Base-by-base conservation (phyloP, 192 early-diverging fungal species). In the Coemansia aciculifera region DNA sequence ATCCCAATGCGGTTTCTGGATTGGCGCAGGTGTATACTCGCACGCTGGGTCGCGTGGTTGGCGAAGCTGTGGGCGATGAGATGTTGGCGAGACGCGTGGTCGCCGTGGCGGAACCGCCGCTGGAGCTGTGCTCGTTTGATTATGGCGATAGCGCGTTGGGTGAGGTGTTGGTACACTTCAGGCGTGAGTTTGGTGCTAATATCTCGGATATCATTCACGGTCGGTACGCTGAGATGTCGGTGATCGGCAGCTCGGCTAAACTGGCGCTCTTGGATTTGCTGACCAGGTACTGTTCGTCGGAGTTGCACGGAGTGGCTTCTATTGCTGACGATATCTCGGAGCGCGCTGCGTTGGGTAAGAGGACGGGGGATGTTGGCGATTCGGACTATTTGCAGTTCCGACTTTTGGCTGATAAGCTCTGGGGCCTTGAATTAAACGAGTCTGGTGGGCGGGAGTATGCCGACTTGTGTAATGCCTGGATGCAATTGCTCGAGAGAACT, bases 91-190 rank as follows among this genome's bases (percentile, higher is more conserved):
- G 69, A 23, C 69, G 51, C 23, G 37, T 71, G n/a, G 37, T 37
- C 34, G 61, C 48, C 6, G 34, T 71, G 54, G 69, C 52, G 15
- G 75, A 68, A 57, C 34, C 54, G 37, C 66, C 75, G 21, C 52
- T 77, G 11, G 75, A 68, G 57, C 62, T 77, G 23, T 66, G 70
- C 51, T 19, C 62, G n/a, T 72, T 72, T 56, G 51, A 60, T 12
- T 72, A 65, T 27, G 75, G 67, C 65, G 69, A 70, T 36, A 65
- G 46, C 63, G 62, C 61, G 34, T 46, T 77, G 46, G 70, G 75
- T 12, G 37, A 9, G 4, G 63, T 62, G 5, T 37, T 77, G 39
- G 23, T 3, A 1, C 19, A 11, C 34, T 72, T 77, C 23, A 37
- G 24, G 40, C n/a, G 21, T 2, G 66, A 61, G 23, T 72, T 77